Evolutionary conservation across 768 basidiomycete species (phyloP), one percentile per base, ranked within the genome.

Genomic region (Lactarius quietus): DNA sequence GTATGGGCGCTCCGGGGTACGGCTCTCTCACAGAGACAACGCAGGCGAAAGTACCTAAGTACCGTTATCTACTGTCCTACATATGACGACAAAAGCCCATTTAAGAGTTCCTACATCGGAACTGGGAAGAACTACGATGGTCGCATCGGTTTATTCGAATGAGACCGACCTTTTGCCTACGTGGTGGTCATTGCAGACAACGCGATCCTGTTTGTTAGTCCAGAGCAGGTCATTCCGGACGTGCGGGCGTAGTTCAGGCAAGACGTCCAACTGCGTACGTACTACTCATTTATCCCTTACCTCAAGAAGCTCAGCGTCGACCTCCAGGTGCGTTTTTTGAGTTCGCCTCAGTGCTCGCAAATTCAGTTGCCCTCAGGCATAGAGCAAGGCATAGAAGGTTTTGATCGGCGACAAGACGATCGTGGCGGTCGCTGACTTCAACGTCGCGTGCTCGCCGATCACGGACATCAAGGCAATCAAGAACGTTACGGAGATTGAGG

Each of bases 401-500:
- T 76, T 95, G 35, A 77, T 98, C 12, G 86, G 90, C 1, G 84
- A 88, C 63, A 90, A 85, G 70, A 84, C 92, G 1, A 94, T 86
- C 70, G 80, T 94, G 65, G 93, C 95, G 0, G 83, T 96, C 1
- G 89, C 89, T 0, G 83, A 90, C 28, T 83, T 87, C 70, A 76
- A 78, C 7, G 82, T 88, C 60, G 76, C 80, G 0, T 81, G 85
- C 18, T 93, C 93, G 0, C 91, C 91, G 6, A 78, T 95, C 18
- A 85, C 88, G 10, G 88, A 91, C 61, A 74, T 91, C 71, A 94
- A 94, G 74, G 75, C 92, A 1, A 84, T 93, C 71, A 94, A 94
- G 77, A 93, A 92, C 69, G 75, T 74, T 3, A 85, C 83, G 0
- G 96, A 99, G 72, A 76, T 95, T 15, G 90, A 89, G 72, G 96